Conservation (phyloP, 73 alveolate genomes). For the Stentor coeruleus region DNA sequence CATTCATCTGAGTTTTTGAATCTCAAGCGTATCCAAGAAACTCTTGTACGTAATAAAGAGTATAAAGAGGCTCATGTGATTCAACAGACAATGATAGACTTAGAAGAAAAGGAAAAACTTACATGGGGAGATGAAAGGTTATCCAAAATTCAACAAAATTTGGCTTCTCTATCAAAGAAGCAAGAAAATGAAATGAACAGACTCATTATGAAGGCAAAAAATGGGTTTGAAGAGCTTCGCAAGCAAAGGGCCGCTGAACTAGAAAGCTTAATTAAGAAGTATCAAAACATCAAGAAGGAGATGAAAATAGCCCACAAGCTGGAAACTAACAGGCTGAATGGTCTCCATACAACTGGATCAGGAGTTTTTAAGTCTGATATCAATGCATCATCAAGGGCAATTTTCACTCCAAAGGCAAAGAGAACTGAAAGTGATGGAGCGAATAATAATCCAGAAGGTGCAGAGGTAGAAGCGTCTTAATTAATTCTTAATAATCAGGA, state of each 20-base stretch:
- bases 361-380: too few species aligned
- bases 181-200: constrained; percentile 59
- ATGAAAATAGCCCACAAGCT: constrained; percentile 47
- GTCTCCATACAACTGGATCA: too few species aligned
- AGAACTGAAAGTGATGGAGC: too few species aligned
- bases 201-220: constrained; percentile 45
- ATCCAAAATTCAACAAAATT: constrained; percentile 41
- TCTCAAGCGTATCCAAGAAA: too few species aligned
- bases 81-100: constrained; percentile 29
- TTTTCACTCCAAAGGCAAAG: too few species aligned
- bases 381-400: too few species aligned
- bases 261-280: constrained; percentile 56
- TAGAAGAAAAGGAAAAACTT: constrained; percentile 49
- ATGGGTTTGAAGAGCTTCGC: constrained; percentile 38
- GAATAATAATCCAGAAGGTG: too few species aligned
- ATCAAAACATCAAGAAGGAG: constrained; percentile 67
- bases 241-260: constrained; percentile 55
- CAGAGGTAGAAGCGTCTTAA: too few species aligned
- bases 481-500: too few species aligned
- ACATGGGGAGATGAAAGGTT: constrained; percentile 36
- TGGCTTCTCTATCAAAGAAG: constrained; percentile 32
- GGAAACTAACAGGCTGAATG: constrained; percentile 33
- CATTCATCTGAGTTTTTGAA: constrained; percentile 54
- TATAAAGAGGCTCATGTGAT: constrained; percentile 59
- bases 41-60: constrained; percentile 45